Evolutionary conservation across 176 grass and related monocot genomes (phyloP).

Genomic region (Oryza meyeriana): DNA sequence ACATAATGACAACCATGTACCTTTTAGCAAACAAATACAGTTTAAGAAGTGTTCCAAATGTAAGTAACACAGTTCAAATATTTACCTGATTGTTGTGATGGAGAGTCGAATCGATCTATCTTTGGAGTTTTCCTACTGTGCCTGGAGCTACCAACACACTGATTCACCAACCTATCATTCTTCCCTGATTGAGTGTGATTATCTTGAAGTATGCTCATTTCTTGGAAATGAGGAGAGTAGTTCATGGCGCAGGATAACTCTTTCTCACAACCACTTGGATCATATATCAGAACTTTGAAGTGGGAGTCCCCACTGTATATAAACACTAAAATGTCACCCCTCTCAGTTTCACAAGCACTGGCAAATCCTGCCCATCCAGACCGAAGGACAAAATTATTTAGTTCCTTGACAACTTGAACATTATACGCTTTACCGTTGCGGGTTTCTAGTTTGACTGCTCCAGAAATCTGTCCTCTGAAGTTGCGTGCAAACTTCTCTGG

Average conservation of each 20-base stretch:
- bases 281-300: conserved; percentile 51
- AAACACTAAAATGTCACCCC: no score
- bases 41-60: neutral
- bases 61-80: neutral
- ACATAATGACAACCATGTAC: neutral
- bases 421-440: conserved; percentile 28
- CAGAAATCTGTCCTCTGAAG: conserved; percentile 24
- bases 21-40: no score
- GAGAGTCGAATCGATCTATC: neutral
- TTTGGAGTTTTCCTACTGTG: conserved; percentile 2
- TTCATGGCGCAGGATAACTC: neutral
- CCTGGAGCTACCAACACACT: neutral
- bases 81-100: conserved; percentile 1
- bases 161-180: neutral
- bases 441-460: conserved; percentile 27
- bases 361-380: conserved; percentile 38
- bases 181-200: neutral
- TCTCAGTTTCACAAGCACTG: conserved; percentile 18
- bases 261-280: conserved; percentile 35
- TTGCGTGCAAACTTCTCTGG: conserved; percentile 33
- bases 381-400: conserved; percentile 11
- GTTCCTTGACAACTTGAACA: conserved; percentile 20
- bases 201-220: neutral
- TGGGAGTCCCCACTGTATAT: conserved; percentile 7
- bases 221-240: no score